These are phyloP conservation scores for Leptomonas pyrrhocoris DNA, from an alignment of 208 protist genomes.

Conservation along the genomic window DNA sequence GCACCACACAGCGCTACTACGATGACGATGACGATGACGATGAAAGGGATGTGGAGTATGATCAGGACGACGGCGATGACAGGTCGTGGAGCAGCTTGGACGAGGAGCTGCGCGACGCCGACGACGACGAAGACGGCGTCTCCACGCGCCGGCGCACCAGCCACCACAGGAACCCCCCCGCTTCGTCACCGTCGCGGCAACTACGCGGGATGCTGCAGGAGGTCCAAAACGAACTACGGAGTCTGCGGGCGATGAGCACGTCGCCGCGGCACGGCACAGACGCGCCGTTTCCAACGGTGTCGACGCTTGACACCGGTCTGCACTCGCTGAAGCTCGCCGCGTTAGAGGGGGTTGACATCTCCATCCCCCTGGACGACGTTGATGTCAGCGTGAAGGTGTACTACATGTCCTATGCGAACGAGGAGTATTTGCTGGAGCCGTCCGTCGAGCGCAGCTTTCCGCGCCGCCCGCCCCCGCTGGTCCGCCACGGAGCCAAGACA, in stretches of 20 bases:
- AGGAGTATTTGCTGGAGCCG: conserved; percentile 55
- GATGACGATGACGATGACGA: conserved; percentile 11
- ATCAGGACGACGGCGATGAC: conserved; percentile 15
- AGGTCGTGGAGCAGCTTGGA: conserved; percentile 16
- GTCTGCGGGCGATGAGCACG: conserved; percentile 16
- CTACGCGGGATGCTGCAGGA: conserved; percentile 26
- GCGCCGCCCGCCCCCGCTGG: conserved; percentile 26
- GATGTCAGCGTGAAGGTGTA: conserved; percentile 56
- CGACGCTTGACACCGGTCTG: conserved; percentile 33
- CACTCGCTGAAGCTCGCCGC: conserved; percentile 47
- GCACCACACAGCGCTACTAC: conserved; percentile 5
- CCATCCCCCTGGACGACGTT: conserved; percentile 52
- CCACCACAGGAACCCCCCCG: conserved; percentile 1
- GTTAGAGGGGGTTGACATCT: conserved; percentile 57
- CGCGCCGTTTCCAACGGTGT: conserved; percentile 42
- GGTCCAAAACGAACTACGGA: conserved; percentile 39
- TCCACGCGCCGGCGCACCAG: conserved; percentile 5
- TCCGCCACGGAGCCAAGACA: conserved; percentile 31
- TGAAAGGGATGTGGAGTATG: too few relatives aligned
- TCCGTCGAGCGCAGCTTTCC: conserved; percentile 38
- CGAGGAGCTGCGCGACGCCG: conserved; percentile 7
- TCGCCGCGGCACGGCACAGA: conserved; percentile 16
- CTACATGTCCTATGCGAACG: conserved; percentile 50
- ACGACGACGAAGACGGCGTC: not conserved
- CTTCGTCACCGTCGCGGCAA: conserved; percentile 17